Percentiles rank a stretch among this genome's conserved stretches.
phyloP scores from a whole-genome alignment of 805 yeast genomes.

The Saccharomycopsis javanensis region DNA sequence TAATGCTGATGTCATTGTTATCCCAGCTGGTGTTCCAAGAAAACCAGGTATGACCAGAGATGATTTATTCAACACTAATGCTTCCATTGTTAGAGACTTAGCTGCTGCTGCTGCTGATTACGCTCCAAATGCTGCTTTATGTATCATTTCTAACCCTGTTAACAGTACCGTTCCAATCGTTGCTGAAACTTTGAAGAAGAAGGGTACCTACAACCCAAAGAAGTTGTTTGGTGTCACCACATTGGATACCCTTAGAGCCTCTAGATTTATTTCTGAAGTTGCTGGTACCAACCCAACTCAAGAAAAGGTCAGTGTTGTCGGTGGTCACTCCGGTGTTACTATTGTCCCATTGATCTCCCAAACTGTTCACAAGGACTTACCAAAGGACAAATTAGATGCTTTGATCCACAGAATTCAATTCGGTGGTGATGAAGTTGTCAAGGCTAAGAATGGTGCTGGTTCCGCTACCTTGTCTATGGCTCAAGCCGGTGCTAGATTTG shows the following conservation, averaged over 20 bases:
- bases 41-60: conserved; percentile 87
- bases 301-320: conserved; percentile 63
- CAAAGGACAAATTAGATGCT: conserved; percentile 39
- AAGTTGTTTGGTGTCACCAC: conserved; percentile 79
- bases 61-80: conserved; percentile 76
- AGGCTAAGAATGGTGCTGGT: conserved; percentile 78
- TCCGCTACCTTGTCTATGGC: conserved; percentile 85
- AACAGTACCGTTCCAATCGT: conserved; percentile 80
- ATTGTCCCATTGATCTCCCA: conserved; percentile 68
- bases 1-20: conserved; percentile 77
- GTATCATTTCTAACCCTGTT: conserved; percentile 72
- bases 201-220: conserved; percentile 66
- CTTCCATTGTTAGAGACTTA: conserved; percentile 69
- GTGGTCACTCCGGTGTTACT: conserved; percentile 81
- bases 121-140: conserved; percentile 59
- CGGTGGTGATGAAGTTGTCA: conserved; percentile 85
- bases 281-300: conserved; percentile 47
- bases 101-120: conserved; percentile 58
- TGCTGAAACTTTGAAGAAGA: conserved; percentile 63
- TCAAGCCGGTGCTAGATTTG: conserved; percentile 71
- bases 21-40: conserved; percentile 87
- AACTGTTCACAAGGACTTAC: conserved; percentile 41
- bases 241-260: conserved; percentile 65
- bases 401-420: conserved; percentile 71
- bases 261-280: conserved; percentile 53